phyloP scores from a whole-genome alignment of 2,329 filamentous ascomycete genomes.

The Pezicula radicicola region DNA sequence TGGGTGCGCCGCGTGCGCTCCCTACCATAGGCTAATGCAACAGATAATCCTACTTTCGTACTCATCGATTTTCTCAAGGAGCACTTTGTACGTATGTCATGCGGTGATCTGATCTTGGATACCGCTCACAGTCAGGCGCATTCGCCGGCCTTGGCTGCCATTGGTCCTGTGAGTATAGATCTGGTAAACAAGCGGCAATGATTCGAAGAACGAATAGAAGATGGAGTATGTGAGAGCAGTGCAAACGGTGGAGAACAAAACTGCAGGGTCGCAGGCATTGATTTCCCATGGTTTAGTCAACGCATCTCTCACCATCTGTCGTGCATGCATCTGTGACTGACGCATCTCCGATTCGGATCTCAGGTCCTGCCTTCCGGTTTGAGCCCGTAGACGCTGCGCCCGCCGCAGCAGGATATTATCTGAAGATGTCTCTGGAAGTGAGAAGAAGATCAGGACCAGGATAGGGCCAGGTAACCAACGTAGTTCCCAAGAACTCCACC shows the following conservation, averaged over 20 bases:
- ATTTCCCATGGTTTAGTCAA: slow-evolving; percentile 57
- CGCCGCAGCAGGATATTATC: slow-evolving; percentile 59
- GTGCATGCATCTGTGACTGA: slow-evolving; percentile 46
- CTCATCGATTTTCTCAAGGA: slow-evolving; percentile 30
- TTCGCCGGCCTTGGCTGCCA: slow-evolving; percentile 29
- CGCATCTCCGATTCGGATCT: slow-evolving; percentile 62
- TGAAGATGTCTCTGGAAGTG: slow-evolving; percentile 61
- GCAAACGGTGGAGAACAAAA: slow-evolving; percentile 59
- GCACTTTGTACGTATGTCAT: slow-evolving; percentile 39
- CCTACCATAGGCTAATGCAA: background rate
- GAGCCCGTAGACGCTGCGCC: slow-evolving; percentile 53
- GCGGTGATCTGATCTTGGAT: slow-evolving; percentile 38
- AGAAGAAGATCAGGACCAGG: too few relatives aligned
- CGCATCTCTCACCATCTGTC: slow-evolving; percentile 46
- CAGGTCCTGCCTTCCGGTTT: slow-evolving; percentile 51
- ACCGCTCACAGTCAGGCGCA: slow-evolving; percentile 30
- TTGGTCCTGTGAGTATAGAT: slow-evolving; percentile 30
- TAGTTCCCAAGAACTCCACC: slow-evolving; percentile 60
- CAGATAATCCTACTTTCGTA: slow-evolving; percentile 27
- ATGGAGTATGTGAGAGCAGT: slow-evolving; percentile 57
- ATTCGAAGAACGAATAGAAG: slow-evolving; percentile 62
- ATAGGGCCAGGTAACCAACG: slow-evolving; percentile 54
- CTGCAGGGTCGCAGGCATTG: slow-evolving; percentile 55
- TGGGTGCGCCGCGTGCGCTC: background rate
- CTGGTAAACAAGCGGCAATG: slow-evolving; percentile 23